Percentiles rank a stretch among this genome's conserved stretches.
Conservation (phyloP, 331 rosid genomes). For the Arachis monticola region DNA sequence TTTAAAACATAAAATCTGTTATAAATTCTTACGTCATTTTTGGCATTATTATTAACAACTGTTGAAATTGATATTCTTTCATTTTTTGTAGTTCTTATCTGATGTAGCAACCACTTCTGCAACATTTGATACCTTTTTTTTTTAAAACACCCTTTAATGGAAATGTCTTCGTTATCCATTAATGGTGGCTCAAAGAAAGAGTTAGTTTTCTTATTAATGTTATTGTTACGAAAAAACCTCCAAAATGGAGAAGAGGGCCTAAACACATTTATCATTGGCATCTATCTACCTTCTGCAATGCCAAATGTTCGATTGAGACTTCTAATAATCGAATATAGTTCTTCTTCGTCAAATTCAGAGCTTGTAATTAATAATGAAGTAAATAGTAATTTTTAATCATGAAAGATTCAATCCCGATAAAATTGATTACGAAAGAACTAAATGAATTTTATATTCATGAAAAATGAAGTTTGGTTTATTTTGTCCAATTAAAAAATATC, state of each 20-base stretch:
- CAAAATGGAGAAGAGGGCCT: background rate
- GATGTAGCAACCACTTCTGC: too few relatives aligned
- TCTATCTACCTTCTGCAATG: background rate
- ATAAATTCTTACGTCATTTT: too few relatives aligned
- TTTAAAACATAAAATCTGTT: too few relatives aligned
- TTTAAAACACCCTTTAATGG: too few relatives aligned
- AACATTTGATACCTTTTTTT: too few relatives aligned
- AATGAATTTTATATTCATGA: background rate
- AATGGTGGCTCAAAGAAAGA: background rate
- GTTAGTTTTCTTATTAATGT: background rate
- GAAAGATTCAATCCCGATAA: too few relatives aligned
- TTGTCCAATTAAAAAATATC: background rate
- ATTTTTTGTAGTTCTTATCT: too few relatives aligned
- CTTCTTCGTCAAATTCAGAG: background rate
- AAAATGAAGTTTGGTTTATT: background rate
- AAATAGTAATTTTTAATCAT: too few relatives aligned
- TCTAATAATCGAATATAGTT: background rate
- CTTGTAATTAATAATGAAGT: background rate
- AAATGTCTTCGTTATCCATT: background rate
- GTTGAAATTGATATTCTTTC: too few relatives aligned
- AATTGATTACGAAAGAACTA: too few relatives aligned
- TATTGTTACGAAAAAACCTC: background rate
- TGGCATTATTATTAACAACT: too few relatives aligned
- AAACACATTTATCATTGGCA: too few relatives aligned
- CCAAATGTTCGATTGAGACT: slow-evolving; percentile 4